Evolutionary conservation across 108 stramenopile species (phyloP), one percentile per base, ranked within the genome.

Genomic region (Cyclotella atomus): DNA sequence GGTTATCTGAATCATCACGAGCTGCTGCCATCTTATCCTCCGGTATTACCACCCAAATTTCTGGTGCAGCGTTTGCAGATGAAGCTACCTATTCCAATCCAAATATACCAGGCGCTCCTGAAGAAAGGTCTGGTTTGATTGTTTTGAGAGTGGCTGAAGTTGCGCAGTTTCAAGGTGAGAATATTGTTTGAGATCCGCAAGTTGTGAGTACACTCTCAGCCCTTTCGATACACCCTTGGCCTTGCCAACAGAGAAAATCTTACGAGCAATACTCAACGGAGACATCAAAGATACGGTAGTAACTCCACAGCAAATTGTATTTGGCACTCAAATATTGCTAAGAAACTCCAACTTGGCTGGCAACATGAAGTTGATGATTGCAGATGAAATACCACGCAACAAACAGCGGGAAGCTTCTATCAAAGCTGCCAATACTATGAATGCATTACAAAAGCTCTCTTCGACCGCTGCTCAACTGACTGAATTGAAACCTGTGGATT

Each of bases 141-240:
- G 85, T 89, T 19, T 70, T 89, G 41, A 73, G 88, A 28, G 85
- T 89, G 10, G 88, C 88, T 19, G 85, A 89, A 60, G 88, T 89
- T 14, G 84, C 85, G 45, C 81, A 86, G 23, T 89, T 89, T 59
- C 88, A 89, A 59, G 47, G 47, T 49, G 10, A 49, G 47, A n/a
- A 49, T 49, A 17, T n/a, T 49, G n/a, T 49, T 4, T 10, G 16
- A 49, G 47, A n/a, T 49, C 10, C 9, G n/a, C n/a, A n/a, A n/a
- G n/a, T n/a, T n/a, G n/a, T n/a, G n/a, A n/a, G n/a, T n/a, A n/a
- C n/a, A n/a, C n/a, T n/a, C n/a, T n/a, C n/a, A n/a, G n/a, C n/a
- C n/a, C n/a, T n/a, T n/a, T n/a, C n/a, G n/a, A n/a, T n/a, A n/a
- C n/a, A n/a, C n/a, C n/a, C n/a, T n/a, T n/a, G n/a, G n/a, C n/a